phyloP scores from a whole-genome alignment of 768 basidiomycete species.

The Sistotremastrum suecicum region DNA sequence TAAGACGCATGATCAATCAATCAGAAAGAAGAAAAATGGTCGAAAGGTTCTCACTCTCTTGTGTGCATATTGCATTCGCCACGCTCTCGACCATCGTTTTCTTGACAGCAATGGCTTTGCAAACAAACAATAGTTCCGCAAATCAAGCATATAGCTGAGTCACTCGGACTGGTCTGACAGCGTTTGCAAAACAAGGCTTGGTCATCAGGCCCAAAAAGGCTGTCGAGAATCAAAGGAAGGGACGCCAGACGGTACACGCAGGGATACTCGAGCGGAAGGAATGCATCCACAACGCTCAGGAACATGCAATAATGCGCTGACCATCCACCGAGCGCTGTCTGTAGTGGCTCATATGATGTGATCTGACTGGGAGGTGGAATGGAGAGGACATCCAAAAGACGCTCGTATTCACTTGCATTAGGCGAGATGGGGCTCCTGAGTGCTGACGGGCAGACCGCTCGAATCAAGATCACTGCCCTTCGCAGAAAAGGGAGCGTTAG shows the following conservation, averaged over 20 bases:
- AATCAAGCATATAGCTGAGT: slow-evolving; percentile 83
- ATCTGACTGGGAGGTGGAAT: slow-evolving; percentile 77
- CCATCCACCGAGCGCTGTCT: slow-evolving; percentile 83
- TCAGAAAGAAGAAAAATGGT: slow-evolving; percentile 1
- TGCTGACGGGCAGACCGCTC: slow-evolving; percentile 51
- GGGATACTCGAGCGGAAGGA: slow-evolving; percentile 55
- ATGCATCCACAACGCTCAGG: slow-evolving; percentile 30
- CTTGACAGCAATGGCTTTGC: slow-evolving; percentile 84
- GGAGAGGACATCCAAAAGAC: slow-evolving; percentile 58
- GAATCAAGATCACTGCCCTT: slow-evolving; percentile 71
- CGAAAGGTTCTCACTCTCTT: slow-evolving; percentile 51
- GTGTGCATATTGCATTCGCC: slow-evolving; percentile 97
- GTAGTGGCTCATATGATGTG: slow-evolving; percentile 32
- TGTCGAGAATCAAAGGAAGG: slow-evolving; percentile 72
- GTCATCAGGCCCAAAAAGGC: slow-evolving; percentile 62
- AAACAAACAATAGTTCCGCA: slow-evolving; percentile 83
- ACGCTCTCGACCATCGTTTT: slow-evolving; percentile 33
- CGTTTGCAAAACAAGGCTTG: slow-evolving; percentile 59
- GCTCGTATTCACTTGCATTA: slow-evolving; percentile 58
- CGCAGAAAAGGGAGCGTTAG: slow-evolving; percentile 90
- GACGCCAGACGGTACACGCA: slow-evolving; percentile 68
- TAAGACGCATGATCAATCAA: slow-evolving; percentile 16
- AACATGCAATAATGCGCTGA: slow-evolving; percentile 62
- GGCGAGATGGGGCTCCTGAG: slow-evolving; percentile 36
- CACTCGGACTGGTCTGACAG: slow-evolving; percentile 67